Evolutionary conservation across 106 monocot species (phyloP), one percentile per base, ranked within the genome.

Genomic region (Platanthera guangdongensis): DNA sequence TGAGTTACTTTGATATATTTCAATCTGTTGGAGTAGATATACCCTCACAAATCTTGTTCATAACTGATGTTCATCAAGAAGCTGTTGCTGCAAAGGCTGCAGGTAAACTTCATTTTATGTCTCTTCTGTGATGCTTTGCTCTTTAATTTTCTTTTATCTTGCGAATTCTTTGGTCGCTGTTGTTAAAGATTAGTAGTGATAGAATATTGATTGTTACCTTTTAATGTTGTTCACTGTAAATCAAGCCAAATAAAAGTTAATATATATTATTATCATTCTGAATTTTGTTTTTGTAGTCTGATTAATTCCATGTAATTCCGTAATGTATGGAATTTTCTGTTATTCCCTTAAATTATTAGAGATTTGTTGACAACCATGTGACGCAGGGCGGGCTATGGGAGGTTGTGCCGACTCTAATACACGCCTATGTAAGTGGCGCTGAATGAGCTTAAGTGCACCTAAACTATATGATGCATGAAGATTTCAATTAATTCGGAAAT

Each of bases 61-160:
- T 94, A n/a, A 99, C 99, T 21, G 99, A 99, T 87, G 90, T 94
- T 82, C 92, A 84, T 81, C 83, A 92, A 57, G 99, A 99, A 85
- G 99, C 99, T 81, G 85, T 94, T 52, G 99, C 99, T 79, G 99
- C 99, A 62, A 92, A 90, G 64, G 80, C 82, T 72, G 89, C 99
- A 78, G 99, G 99, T 94, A 82, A 82, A 30, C 21, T 10, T 64
- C 9, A 22, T 16, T 46, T 16, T 12, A 8, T 79, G 6, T 50
- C 15, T 50, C 6, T 8, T 32, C 9, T 49, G 6, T 19, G 54
- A 13, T 25, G 7, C 3, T 68, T 81, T 67, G 39, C 39, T 39
- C 3, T 39, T 39, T 49, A 8, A 8, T 50, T 25, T 60, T 7
- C 30, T n/a, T 79, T 60, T 48, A 21, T 12, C 32, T 30, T 65